A percentile compares a stretch with the other conserved stretches of the same genome.
These are phyloP conservation scores for Geotrichum aggregatum DNA, from an alignment of 1,139 yeast genomes.

Conservation along the genomic window DNA sequence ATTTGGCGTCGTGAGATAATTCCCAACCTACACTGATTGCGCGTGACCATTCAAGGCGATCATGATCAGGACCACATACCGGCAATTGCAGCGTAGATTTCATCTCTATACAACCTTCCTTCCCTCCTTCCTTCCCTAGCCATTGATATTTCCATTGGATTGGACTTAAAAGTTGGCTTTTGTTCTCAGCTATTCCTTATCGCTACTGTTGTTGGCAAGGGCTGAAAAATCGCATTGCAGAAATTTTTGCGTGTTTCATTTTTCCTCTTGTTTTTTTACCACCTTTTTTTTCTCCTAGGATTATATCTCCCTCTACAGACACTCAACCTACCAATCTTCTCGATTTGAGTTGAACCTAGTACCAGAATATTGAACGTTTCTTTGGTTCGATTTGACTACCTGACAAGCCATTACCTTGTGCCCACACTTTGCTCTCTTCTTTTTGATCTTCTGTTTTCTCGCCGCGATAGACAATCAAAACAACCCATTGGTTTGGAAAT, in stretches of 20 bases:
- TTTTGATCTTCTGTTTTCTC: background rate
- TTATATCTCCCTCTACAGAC: background rate
- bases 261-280: background rate
- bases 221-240: background rate
- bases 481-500: background rate
- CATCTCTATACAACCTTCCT: too few relatives aligned
- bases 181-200: background rate
- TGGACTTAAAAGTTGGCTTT: background rate
- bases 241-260: conserved; percentile 1
- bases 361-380: background rate
- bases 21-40: conserved; percentile 3
- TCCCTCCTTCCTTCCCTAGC: background rate
- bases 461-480: conserved; percentile 3
- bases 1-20: background rate
- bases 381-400: background rate
- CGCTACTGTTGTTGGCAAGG: background rate
- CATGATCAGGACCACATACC: background rate
- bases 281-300: background rate
- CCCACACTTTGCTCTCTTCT: background rate
- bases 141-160: background rate
- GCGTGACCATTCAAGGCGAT: conserved; percentile 6
- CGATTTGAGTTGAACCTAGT: background rate
- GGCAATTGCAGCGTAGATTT: too few relatives aligned
- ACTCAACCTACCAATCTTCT: background rate
- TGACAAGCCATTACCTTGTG: background rate